Evolutionary conservation across 2,329 filamentous ascomycete species (phyloP), one percentile per base, ranked within the genome.

Genomic region (Sclerotinia nivalis): DNA sequence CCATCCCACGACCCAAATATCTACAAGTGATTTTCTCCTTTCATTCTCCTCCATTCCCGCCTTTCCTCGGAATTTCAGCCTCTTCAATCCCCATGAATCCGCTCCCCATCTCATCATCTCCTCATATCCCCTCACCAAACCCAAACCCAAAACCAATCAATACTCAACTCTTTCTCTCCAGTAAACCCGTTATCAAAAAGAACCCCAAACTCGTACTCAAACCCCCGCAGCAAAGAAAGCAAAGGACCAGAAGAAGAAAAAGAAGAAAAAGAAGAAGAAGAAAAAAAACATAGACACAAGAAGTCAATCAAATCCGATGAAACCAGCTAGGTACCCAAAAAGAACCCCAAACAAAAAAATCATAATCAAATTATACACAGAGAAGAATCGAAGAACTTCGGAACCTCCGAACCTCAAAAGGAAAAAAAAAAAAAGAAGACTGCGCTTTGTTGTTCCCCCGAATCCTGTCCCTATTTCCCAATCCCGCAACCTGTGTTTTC

Each of bases 251-350:
- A 62, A 49, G 22, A n/a, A 62, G 25, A 40, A 59, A 2, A 59
- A 18, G 15, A 59, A 9, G 25, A 37, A n/a, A 25, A 55, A 20
- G 22, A 13, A 8, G 6, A 58, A 40, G n/a, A 18, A 25, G 15
- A 40, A 18, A 15, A 20, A 37, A 64, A 64, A 64, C 60, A 65
- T 65, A 52, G 28, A 65, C 47, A 40, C 20, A 60, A 65, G 61
- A 64, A 64, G 47, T 52, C 55, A 13, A 13, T 28, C 56, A 43
- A 60, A 45, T 45, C n/a, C 50, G 31, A 52, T n/a, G 20, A 59
- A 52, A 47, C 40, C 59, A 52, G 22, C 28, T 47, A 34, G 34
- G 7, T 34, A 49, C 20, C 59, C 59, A 5, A 13, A 28, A 28
- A 37, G 40, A 52, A n/a, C 8, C 47, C 60, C 60, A 34, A 40